phyloP scores from a whole-genome alignment of 345 rosid genomes.

The Aurinia saxatilis region DNA sequence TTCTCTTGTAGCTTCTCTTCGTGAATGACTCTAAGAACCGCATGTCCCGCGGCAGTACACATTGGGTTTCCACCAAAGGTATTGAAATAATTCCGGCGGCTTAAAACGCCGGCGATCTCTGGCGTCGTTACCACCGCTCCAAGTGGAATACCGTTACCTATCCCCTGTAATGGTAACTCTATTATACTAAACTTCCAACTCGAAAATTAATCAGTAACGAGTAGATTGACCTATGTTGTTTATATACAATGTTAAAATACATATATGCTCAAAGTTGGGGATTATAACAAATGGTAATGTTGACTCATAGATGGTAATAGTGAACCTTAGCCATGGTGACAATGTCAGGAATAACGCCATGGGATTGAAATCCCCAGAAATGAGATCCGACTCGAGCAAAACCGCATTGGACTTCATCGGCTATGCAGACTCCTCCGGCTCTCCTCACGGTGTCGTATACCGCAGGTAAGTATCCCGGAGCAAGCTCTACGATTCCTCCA shows the following conservation, averaged over 20 bases:
- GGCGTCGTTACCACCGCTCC: constrained; percentile 95
- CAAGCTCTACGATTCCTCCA: constrained; percentile 86
- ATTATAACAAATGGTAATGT: neutral
- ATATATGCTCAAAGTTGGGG: too few species aligned
- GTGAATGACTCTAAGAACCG: constrained; percentile 69
- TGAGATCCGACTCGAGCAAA: constrained; percentile 67
- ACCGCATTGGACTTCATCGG: constrained; percentile 90
- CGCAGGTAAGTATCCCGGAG: constrained; percentile 79
- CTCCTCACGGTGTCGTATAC: constrained; percentile 50
- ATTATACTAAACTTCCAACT: too few species aligned
- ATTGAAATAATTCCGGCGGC: constrained; percentile 70
- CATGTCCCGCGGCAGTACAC: constrained; percentile 77
- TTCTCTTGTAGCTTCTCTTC: constrained; percentile 81
- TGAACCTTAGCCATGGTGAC: constrained; percentile 95
- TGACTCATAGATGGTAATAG: neutral
- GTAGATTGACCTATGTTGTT: too few species aligned
- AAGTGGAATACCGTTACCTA: constrained; percentile 87
- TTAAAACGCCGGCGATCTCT: constrained; percentile 70
- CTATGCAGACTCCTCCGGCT: constrained; percentile 86
- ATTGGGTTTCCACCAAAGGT: constrained; percentile 90
- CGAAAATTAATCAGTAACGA: too few species aligned
- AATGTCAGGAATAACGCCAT: constrained; percentile 83
- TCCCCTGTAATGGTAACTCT: constrained; percentile 50
- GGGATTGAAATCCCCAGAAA: constrained; percentile 87
- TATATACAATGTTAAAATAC: too few species aligned